phyloP scores from a whole-genome alignment of 768 basidiomycete species.

The Paxillus involutus region DNA sequence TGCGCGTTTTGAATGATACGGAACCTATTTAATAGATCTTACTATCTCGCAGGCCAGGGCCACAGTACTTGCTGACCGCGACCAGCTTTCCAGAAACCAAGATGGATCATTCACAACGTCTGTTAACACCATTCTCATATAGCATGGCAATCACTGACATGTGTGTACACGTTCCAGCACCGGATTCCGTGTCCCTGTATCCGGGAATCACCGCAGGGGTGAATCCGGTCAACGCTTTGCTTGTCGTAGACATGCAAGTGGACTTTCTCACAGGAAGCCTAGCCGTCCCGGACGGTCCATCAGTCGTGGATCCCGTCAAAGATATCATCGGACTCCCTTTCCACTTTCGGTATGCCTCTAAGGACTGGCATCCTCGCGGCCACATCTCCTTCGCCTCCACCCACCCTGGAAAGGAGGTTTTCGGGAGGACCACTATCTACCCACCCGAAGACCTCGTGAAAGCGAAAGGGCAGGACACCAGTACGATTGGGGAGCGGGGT shows the following conservation, averaged over 20 bases:
- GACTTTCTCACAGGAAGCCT: conserved; percentile 81
- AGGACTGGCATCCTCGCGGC: conserved; percentile 55
- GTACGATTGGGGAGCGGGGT: conserved; percentile 21
- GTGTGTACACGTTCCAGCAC: not conserved
- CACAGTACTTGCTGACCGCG: no score
- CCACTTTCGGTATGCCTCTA: conserved; percentile 49
- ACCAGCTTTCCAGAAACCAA: no score
- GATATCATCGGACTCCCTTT: conserved; percentile 59
- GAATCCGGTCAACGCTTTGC: conserved; percentile 42
- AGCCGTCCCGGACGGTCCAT: conserved; percentile 60
- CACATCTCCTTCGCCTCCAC: conserved; percentile 74
- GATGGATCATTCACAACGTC: no score
- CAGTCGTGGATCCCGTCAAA: conserved; percentile 57
- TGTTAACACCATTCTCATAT: no score
- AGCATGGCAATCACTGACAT: not conserved
- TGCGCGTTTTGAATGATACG: no score
- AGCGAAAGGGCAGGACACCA: conserved; percentile 23
- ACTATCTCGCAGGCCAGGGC: no score
- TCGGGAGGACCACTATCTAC: conserved; percentile 39
- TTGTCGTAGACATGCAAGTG: conserved; percentile 80
- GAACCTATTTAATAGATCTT: no score
- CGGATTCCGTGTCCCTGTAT: not conserved
- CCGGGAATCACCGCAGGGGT: conserved; percentile 15
- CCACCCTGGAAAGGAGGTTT: conserved; percentile 38
- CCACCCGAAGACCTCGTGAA: conserved; percentile 33